Conservation (phyloP, 1,139 yeast genomes). For the Yamadazyma trypodendri region DNA sequence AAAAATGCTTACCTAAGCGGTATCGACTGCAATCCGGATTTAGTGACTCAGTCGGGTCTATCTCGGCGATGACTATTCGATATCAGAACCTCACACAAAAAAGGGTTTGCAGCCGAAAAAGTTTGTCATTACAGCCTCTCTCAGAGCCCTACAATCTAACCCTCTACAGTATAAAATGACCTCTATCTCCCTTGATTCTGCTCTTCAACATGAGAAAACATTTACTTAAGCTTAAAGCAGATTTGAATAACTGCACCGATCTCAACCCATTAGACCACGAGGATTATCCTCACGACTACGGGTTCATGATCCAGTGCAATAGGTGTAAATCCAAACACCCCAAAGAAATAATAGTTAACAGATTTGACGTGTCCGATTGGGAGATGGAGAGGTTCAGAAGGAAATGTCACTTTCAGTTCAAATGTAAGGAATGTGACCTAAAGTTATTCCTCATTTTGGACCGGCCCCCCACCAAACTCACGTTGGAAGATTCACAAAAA, state of each 20-base stretch:
- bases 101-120: no score
- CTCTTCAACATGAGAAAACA: conserved; percentile 13
- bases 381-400: conserved; percentile 59
- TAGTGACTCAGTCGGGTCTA: no score
- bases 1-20: no score
- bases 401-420: conserved; percentile 72
- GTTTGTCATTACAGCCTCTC: no score
- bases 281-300: conserved; percentile 65
- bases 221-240: conserved; percentile 52
- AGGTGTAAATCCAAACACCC: conserved; percentile 78
- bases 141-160: no score
- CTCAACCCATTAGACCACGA: conserved; percentile 60
- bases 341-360: conserved; percentile 66
- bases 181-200: neutral
- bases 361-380: conserved; percentile 54
- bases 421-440: conserved; percentile 59
- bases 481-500: conserved; percentile 18
- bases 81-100: no score
- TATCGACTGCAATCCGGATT: no score
- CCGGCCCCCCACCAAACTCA: conserved; percentile 20
- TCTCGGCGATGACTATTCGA: no score
- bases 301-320: conserved; percentile 67
- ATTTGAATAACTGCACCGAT: conserved; percentile 58
- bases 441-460: conserved; percentile 11
- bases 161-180: neutral